phyloP scores from a whole-genome alignment of 441 rosid genomes.

The Erodium texanum region DNA sequence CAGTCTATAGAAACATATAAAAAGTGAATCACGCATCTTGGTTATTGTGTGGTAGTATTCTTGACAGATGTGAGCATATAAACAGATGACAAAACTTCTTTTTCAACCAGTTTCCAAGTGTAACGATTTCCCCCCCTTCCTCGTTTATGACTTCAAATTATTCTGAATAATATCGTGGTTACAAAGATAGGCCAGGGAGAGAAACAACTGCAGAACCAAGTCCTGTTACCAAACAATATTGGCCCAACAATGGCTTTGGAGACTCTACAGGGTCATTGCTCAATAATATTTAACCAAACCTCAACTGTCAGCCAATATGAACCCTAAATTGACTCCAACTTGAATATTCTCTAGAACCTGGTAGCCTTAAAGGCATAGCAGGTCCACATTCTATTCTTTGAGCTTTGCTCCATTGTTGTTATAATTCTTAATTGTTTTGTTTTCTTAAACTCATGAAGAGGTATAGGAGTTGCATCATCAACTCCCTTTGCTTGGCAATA shows the following conservation, averaged over 20 bases:
- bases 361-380: background rate
- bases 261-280: background rate
- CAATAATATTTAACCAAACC: background rate
- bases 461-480: background rate
- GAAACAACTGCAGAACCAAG: background rate
- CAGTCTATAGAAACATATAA: background rate
- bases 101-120: background rate
- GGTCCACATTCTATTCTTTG: conserved; percentile 1
- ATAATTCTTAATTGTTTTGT: background rate
- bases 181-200: background rate
- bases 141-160: background rate
- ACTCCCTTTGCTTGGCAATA: background rate
- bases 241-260: conserved; percentile 6
- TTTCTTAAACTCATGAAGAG: background rate
- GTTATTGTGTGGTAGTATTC: background rate
- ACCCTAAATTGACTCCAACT: background rate
- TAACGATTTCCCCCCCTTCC: background rate
- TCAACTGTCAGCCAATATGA: background rate
- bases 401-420: background rate
- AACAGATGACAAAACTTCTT: background rate
- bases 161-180: background rate
- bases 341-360: background rate
- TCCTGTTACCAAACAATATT: background rate
- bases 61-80: background rate
- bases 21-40: background rate